phyloP scores from a whole-genome alignment of 2,329 filamentous ascomycete species.

The Alternaria triticimaculans region DNA sequence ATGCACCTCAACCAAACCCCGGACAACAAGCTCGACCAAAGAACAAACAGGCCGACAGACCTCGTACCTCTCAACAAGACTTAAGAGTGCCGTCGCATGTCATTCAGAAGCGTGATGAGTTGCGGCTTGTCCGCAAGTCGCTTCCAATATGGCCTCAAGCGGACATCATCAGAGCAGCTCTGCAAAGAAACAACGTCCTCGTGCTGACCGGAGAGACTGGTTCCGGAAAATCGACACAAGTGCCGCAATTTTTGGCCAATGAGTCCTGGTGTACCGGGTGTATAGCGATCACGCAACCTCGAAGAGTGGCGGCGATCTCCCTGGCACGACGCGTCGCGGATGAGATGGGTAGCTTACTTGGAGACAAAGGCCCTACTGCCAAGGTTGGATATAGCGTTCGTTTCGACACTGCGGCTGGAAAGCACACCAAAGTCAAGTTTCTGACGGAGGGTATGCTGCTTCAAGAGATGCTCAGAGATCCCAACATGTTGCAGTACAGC shows the following conservation, averaged over 20 bases:
- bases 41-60: conserved; percentile 2
- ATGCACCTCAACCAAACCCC: background rate
- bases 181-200: conserved; percentile 74
- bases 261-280: conserved; percentile 80
- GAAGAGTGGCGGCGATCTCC: conserved; percentile 91
- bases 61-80: conserved; percentile 4
- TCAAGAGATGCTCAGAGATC: conserved; percentile 89
- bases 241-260: conserved; percentile 84
- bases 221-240: conserved; percentile 95
- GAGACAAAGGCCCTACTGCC: conserved; percentile 63
- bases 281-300: conserved; percentile 92
- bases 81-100: conserved; percentile 31
- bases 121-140: conserved; percentile 64
- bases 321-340: conserved; percentile 86
- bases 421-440: conserved; percentile 86
- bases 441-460: conserved; percentile 95
- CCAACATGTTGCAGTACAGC: conserved; percentile 82
- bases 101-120: conserved; percentile 54
- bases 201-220: conserved; percentile 93
- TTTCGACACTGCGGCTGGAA: conserved; percentile 87
- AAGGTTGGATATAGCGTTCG: conserved; percentile 92
- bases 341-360: conserved; percentile 74
- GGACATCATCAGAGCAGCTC: conserved; percentile 69
- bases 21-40: conserved; percentile 1
- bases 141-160: conserved; percentile 83